Base-by-base conservation (phyloP, 176 grass and related monocot species). In the Neostapfia colusana region DNA sequence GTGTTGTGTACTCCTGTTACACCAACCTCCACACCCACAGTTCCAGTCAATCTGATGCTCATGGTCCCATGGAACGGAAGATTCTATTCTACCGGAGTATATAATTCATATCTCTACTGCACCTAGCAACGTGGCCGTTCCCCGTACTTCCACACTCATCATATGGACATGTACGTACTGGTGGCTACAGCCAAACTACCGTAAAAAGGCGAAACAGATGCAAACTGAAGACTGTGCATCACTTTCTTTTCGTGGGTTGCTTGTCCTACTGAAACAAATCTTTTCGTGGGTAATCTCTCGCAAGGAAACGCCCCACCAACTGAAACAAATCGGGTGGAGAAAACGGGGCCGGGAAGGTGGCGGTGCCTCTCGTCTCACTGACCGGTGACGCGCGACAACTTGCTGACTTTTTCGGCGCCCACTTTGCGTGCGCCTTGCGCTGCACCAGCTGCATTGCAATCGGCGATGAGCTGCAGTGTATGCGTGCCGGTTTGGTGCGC, bases 231-330 rank as follows among this genome's bases (percentile, higher is more conserved):
- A n/a, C n/a, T n/a, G n/a, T n/a, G n/a, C n/a, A n/a, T n/a, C n/a
- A n/a, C n/a, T n/a, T n/a, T n/a, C n/a, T n/a, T n/a, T n/a, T n/a
- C n/a, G n/a, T n/a, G n/a, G 65, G 62, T 83, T 45, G 80, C 80
- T 69, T 79, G 85, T 74, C 85, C 43, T 63, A 83, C 75, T 83
- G n/a, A n/a, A n/a, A n/a, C n/a, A n/a, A n/a, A n/a, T n/a, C n/a
- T n/a, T n/a, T n/a, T n/a, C n/a, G n/a, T n/a, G 53, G 69, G 69
- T 41, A 69, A 54, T 83, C 55, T 13, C 41, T 35, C 43, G 31
- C 69, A 56, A 40, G 79, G 65, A 82, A 87, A 77, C 85, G 78
- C 65, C 69, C n/a, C 85, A 88, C 85, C 85, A 88, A 88, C 85
- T 69, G 43, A 37, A 54, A 44, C 67, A 73, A 69, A 88, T 20